Evolutionary conservation across 202 grass and related monocot genomes (phyloP), one percentile per base, ranked within the genome.

Genomic region (Digitaria exilis): DNA sequence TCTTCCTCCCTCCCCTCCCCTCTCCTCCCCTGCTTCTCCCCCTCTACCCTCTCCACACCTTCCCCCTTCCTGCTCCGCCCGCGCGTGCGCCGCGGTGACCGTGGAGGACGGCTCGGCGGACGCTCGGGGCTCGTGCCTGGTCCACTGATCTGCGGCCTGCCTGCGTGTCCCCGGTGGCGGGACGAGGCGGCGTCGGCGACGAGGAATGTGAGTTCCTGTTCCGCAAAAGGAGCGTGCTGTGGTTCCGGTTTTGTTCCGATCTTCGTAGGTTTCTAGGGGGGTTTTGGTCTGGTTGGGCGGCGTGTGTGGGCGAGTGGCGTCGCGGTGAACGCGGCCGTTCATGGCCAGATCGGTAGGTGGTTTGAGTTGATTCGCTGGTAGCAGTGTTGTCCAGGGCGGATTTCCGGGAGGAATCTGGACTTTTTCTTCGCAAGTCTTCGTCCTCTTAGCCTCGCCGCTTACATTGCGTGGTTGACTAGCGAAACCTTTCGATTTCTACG

Each of bases 121-220:
- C 16, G 11, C 35, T 2, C 32, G 15, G 42, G 9, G 77, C 25
- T 63, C 43, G 37, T 7, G 4, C 5, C 24, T 0, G 25, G 34
- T 21, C 16, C 50, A 31, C 50, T 70, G 78, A 70, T 80, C 78
- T 55, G 65, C 10, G 3, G 9, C 17, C 78, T 17, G 9, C 17
- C 78, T 17, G 49, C 15, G 78, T 8, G 62, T 18, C 48, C 14
- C 14, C 28, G 48, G 50, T 26, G 32, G 46, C 10, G n/a, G 0
- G 49, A 22, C 22, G 34, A 45, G 21, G 34, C 48, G 18, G 79
- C 65, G 11, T 7, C 75, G 68, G 2, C 80, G 30, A 30, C 18
- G 69, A 77, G 26, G 76, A 87, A 90, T 90, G 88, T 90, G 80
- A 84, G 80, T 64, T 43, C 56, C 79, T 2, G 49, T 11, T 29